Evolutionary conservation across 495 filamentous ascomycete genomes (phyloP).

Genomic region (Penicillium turbatum): DNA sequence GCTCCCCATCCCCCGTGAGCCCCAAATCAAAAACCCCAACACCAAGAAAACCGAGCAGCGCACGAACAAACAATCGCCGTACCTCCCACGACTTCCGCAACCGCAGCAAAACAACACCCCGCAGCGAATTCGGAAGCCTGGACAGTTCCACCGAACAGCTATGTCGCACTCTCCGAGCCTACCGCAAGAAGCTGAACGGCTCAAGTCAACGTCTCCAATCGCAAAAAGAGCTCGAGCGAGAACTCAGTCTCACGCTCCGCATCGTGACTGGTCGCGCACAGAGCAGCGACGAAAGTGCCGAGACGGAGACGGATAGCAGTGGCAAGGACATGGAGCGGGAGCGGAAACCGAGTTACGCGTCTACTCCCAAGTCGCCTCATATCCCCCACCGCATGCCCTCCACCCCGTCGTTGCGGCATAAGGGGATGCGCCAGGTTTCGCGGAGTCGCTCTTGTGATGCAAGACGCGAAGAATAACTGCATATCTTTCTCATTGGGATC

Average conservation of each 20-base stretch:
- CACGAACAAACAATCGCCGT: constrained; percentile 33
- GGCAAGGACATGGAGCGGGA: constrained; percentile 42
- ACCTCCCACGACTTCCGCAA: constrained; percentile 57
- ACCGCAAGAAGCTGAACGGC: constrained; percentile 73
- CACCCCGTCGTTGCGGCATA: constrained; percentile 32
- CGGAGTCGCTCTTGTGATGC: constrained; percentile 33
- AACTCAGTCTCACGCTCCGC: constrained; percentile 69
- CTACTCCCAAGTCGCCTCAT: constrained; percentile 20
- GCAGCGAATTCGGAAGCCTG: constrained; percentile 58
- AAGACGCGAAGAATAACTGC: constrained; percentile 23
- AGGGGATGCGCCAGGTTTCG: constrained; percentile 21
- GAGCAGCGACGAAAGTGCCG: constrained; percentile 26
- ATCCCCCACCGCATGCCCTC: constrained; percentile 36
- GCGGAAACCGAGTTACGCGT: constrained; percentile 20
- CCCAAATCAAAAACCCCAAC: constrained; percentile 25
- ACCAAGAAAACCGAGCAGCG: constrained; percentile 17
- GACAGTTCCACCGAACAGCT: constrained; percentile 75
- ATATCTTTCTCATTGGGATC: not conserved
- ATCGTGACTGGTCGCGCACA: constrained; percentile 55
- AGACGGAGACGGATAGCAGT: constrained; percentile 45
- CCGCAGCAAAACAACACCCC: constrained; percentile 50
- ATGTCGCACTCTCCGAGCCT: constrained; percentile 71
- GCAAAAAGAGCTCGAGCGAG: constrained; percentile 71
- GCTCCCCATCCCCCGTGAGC: constrained; percentile 46
- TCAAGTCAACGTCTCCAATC: constrained; percentile 59